Evolutionary conservation across 1,284 basidiomycete genomes (phyloP), one percentile per base, ranked within the genome.

Genomic region (Trichosporon sp.): DNA sequence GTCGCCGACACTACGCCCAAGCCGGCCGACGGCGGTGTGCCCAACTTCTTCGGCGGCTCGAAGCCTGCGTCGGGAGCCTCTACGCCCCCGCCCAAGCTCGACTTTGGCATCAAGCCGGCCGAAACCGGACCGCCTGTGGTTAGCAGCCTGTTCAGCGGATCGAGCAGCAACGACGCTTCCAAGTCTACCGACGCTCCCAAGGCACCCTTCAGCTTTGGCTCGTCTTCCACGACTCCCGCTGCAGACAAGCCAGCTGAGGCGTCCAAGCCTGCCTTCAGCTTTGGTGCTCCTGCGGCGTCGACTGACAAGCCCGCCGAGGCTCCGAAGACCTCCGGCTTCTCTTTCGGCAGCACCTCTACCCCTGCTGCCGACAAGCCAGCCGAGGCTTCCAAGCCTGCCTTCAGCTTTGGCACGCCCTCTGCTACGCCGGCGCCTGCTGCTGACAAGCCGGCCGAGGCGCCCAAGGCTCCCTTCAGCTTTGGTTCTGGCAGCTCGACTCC

Each of bases 51-150:
- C 29, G 62, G 61, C 59, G 11, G 32, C 13, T 23, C 58, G 10
- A 32, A 27, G 32, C 9, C 62, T 16, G 19, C 40, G 1, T n/a
- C 65, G 10, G 56, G 64, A 3, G 23, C 64, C 9, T 68, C 54
- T 3, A 68, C 66, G 13, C 54, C 62, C 5, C 65, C 66, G 5
- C 61, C 70, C 33, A 62, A 69, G 16, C 71, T 77, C 44, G 69
- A 73, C 62, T 75, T 77, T 66, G 73, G 71, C 34, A 68, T 65
- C 59, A 65, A 67, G 63, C 19, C 68, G n/a, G 44, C 62, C 3
- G 59, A 66, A n/a, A 36, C 34, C 3, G 54, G 27, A 25, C 40
- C 62, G 21, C 58, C 62, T 5, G 58, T 59, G 25, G 29, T 54
- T 34, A 34, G 25, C 40, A 49, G 16, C 57, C 56, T 54, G 27